phyloP scores from a whole-genome alignment of 495 filamentous ascomycete species.

The Emericellopsis terricola region DNA sequence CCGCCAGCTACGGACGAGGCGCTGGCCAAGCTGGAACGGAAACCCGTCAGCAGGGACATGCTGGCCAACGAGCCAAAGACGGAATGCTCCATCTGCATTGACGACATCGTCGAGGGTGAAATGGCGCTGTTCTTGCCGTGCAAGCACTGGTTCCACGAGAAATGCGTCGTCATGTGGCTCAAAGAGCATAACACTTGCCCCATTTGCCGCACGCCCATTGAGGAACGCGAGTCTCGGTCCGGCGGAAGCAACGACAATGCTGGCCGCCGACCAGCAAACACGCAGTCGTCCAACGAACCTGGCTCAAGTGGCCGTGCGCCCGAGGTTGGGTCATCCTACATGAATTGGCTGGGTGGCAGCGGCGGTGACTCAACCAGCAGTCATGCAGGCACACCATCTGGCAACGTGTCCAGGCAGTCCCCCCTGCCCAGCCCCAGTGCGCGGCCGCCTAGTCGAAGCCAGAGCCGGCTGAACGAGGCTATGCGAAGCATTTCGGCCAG shows the following conservation, averaged over 20 bases:
- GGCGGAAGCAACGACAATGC: slow-evolving; percentile 8
- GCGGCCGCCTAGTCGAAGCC: not conserved
- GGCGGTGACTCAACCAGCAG: slow-evolving; percentile 4
- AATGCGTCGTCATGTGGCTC: slow-evolving; percentile 65
- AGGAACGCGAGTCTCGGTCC: slow-evolving; percentile 6
- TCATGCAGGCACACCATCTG: not conserved
- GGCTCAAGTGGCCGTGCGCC: slow-evolving; percentile 1
- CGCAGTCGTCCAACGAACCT: no score
- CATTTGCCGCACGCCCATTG: slow-evolving; percentile 66
- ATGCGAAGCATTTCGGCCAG: not conserved
- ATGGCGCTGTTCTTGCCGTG: slow-evolving; percentile 72
- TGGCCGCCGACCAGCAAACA: slow-evolving; percentile 7
- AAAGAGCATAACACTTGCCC: slow-evolving; percentile 82
- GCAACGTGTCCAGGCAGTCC: not conserved
- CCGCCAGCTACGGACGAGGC: slow-evolving; percentile 62
- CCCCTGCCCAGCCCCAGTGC: not conserved
- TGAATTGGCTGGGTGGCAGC: no score
- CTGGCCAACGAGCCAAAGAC: slow-evolving; percentile 39
- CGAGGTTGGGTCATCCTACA: slow-evolving; percentile 9
- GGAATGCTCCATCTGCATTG: slow-evolving; percentile 91
- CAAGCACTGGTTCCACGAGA: slow-evolving; percentile 77
- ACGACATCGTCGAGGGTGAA: slow-evolving; percentile 54
- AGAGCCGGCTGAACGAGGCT: slow-evolving; percentile 3
- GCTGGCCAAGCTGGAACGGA: slow-evolving; percentile 57
- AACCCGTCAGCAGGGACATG: slow-evolving; percentile 45